Conservation (phyloP, 352 stramenopile genomes). For the Phytophthora quininea region DNA sequence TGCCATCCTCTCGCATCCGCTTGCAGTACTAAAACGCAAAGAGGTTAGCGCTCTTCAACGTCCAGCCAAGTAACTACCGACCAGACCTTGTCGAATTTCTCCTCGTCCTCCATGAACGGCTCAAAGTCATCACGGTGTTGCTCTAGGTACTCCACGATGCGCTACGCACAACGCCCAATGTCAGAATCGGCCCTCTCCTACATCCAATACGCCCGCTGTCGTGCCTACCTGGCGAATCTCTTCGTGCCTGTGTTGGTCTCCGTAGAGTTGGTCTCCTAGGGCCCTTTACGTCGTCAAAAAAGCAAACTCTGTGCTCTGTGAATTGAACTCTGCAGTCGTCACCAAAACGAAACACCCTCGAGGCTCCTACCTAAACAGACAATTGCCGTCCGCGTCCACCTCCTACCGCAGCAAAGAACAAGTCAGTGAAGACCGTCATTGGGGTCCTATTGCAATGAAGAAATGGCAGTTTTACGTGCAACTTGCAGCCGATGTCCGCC, state of each 20-base stretch:
- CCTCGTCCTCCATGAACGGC: conserved; percentile 89
- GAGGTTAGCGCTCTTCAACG: too few species aligned
- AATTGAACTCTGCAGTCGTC: background rate
- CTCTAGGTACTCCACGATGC: conserved; percentile 76
- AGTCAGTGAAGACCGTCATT: conserved; percentile 2
- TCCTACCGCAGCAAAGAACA: conserved; percentile 39
- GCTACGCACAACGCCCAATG: conserved; percentile 33
- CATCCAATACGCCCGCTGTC: background rate
- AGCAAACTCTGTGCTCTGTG: conserved; percentile 12
- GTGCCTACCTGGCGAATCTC: conserved; percentile 63
- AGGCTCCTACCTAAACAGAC: conserved; percentile 70
- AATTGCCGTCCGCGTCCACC: conserved; percentile 84
- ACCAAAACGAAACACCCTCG: background rate
- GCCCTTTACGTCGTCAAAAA: conserved; percentile 35
- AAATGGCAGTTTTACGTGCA: conserved; percentile 31
- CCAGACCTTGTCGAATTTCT: conserved; percentile 83
- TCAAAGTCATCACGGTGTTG: conserved; percentile 77
- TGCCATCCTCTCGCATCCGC: conserved; percentile 79
- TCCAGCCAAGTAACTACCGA: background rate
- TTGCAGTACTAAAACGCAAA: conserved; percentile 60
- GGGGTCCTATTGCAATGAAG: background rate
- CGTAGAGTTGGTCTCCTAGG: conserved; percentile 75
- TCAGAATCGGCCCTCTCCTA: background rate
- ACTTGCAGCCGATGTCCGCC: conserved; percentile 63
- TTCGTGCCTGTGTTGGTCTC: conserved; percentile 69